Evolutionary conservation across 441 rosid species (phyloP).

Genomic region (Mallotus repandus): DNA sequence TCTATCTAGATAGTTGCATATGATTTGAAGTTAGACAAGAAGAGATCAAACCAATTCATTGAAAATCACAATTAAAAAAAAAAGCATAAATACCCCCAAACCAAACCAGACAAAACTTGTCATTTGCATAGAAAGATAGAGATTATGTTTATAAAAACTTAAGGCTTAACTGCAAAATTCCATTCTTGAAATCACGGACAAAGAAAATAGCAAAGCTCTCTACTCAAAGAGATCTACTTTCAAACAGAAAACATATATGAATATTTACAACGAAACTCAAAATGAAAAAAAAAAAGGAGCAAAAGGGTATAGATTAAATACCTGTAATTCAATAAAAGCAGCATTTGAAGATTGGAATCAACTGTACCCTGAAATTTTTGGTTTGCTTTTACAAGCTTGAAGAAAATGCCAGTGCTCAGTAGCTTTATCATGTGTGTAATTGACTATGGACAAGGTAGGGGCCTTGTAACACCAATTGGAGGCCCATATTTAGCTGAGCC

Average conservation of each 20-base stretch:
- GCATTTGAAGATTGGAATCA: not conserved
- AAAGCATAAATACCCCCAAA: too few relatives aligned
- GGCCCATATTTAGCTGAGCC: not conserved
- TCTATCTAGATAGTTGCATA: not conserved
- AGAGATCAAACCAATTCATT: not conserved
- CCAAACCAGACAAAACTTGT: not conserved
- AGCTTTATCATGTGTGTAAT: too few relatives aligned
- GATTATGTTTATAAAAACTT: not conserved
- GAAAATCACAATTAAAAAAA: not conserved
- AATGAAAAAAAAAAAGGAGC: not conserved
- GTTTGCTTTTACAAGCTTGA: slow-evolving; percentile 2
- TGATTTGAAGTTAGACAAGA: not conserved
- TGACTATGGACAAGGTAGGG: too few relatives aligned
- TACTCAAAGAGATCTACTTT: not conserved
- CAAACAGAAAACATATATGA: too few relatives aligned
- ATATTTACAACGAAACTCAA: not conserved
- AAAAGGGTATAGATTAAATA: not conserved
- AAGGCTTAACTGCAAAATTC: not conserved
- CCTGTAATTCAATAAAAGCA: not conserved
- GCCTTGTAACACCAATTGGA: too few relatives aligned
- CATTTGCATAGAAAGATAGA: not conserved
- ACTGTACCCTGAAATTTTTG: too few relatives aligned
- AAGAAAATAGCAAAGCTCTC: not conserved
- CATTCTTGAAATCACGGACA: not conserved
- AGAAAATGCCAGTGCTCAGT: not conserved